Percentiles rank a stretch among this genome's conserved stretches.
These are phyloP conservation scores for Panicum miliaceum DNA, from an alignment of 176 grass and related monocot genomes.

Conservation along the genomic window DNA sequence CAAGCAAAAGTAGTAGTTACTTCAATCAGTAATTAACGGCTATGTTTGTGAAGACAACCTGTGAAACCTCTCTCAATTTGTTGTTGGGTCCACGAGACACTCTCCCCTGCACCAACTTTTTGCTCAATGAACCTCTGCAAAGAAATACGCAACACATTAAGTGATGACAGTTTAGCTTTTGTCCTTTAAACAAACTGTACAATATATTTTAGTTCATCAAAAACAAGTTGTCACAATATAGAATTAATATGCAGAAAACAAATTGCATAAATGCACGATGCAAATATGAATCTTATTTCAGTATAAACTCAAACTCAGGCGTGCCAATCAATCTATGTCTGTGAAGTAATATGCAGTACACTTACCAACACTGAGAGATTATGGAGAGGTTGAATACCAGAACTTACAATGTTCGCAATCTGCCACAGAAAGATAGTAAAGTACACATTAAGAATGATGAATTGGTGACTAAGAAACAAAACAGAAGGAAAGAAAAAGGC, in stretches of 20 bases:
- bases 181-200: conserved; percentile 14
- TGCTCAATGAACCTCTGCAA: conserved; percentile 59
- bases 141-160: conserved; percentile 1
- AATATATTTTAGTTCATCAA: conserved; percentile 23
- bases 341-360: background rate
- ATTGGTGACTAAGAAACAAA: background rate
- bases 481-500: background rate
- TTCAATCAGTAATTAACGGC: background rate
- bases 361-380: conserved; percentile 54
- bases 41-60: conserved; percentile 40
- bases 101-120: conserved; percentile 50
- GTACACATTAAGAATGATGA: conserved; percentile 3
- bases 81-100: conserved; percentile 44
- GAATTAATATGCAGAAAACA: conserved; percentile 8
- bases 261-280: conserved; percentile 10
- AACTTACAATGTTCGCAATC: conserved; percentile 56
- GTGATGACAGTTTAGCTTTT: background rate
- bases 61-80: conserved; percentile 60
- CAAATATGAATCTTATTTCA: conserved; percentile 8
- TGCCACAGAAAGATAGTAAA: conserved; percentile 37
- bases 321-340: conserved; percentile 18
- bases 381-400: conserved; percentile 63
- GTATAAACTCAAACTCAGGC: conserved; percentile 9
- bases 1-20: background rate
- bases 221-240: background rate